These are phyloP conservation scores for Mycosphaerella sp. DNA, from an alignment of 2,329 filamentous ascomycete genomes.

Conservation along the genomic window DNA sequence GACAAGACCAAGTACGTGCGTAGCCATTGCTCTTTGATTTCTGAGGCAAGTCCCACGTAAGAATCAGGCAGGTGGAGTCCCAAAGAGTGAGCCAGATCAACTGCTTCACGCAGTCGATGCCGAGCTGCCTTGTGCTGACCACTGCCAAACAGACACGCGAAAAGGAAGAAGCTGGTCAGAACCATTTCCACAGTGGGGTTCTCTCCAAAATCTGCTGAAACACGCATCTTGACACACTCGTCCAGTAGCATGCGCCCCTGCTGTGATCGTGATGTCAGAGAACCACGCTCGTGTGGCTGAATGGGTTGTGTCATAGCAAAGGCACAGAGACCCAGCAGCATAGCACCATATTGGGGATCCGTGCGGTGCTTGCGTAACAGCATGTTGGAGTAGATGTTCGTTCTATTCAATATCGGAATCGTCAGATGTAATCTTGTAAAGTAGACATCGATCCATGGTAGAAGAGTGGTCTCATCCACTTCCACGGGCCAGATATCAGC, in stretches of 20 bases:
- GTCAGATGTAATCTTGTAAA: conserved; percentile 43
- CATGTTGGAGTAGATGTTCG: conserved; percentile 40
- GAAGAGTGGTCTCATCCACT: conserved; percentile 38
- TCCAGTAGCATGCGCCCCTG: conserved; percentile 41
- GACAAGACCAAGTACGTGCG: conserved; percentile 36
- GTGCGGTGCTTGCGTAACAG: conserved; percentile 40
- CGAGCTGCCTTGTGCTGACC: conserved; percentile 28
- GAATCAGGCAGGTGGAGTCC: conserved; percentile 38
- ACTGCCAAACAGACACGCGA: conserved; percentile 29
- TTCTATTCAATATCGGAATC: conserved; percentile 39
- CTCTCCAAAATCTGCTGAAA: conserved; percentile 36
- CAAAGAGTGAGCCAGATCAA: conserved; percentile 39
- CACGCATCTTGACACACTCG: conserved; percentile 41
- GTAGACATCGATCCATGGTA: conserved; percentile 39
- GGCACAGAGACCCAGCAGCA: conserved; percentile 40
- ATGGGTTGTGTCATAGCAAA: conserved; percentile 43
- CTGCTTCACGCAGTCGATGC: conserved; percentile 28
- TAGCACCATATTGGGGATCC: conserved; percentile 41
- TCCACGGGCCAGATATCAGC: conserved; percentile 36
- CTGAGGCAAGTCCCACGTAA: conserved; percentile 35
- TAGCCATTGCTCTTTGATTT: conserved; percentile 38
- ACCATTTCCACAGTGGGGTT: conserved; percentile 28
- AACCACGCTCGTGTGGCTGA: conserved; percentile 38
- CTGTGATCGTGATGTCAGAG: conserved; percentile 26
- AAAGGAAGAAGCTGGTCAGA: conserved; percentile 31